Conservation (phyloP, 2,329 filamentous ascomycete species). For the Chlorencoelia australis region DNA sequence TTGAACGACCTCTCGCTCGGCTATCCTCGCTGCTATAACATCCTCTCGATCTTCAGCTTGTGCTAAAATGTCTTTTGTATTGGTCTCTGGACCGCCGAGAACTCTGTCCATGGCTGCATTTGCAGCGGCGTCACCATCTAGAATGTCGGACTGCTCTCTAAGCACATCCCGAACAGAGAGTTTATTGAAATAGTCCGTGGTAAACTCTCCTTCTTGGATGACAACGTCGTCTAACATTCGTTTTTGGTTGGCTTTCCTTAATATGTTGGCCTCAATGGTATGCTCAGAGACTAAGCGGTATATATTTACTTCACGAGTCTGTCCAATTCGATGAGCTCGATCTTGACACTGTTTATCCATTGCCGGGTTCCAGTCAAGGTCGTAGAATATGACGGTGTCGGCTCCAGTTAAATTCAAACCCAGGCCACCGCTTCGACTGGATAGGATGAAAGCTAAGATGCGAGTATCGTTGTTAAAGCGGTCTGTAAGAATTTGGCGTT, state of each 20-base stretch:
- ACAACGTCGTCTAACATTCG: constrained; percentile 96
- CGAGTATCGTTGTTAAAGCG: constrained; percentile 92
- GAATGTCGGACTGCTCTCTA: constrained; percentile 40
- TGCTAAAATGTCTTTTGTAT: constrained; percentile 66
- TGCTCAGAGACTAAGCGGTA: constrained; percentile 89
- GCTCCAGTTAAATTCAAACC: constrained; percentile 96
- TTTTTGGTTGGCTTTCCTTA: constrained; percentile 94
- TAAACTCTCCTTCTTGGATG: constrained; percentile 96
- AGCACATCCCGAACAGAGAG: constrained; percentile 60
- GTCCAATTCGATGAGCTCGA: constrained; percentile 90
- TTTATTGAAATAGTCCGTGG: constrained; percentile 89
- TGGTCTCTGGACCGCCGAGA: constrained; percentile 50
- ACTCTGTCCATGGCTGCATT: constrained; percentile 80
- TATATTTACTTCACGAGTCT: constrained; percentile 95
- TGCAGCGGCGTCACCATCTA: constrained; percentile 60
- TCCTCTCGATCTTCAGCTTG: constrained; percentile 91
- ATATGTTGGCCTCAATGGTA: constrained; percentile 95
- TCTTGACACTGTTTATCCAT: constrained; percentile 99
- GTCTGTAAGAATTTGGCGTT: constrained; percentile 89
- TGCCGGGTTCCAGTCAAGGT: constrained; percentile 97
- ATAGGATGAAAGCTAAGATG: constrained; percentile 91
- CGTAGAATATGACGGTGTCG: constrained; percentile 97
- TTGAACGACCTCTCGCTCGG: constrained; percentile 77
- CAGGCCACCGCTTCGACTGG: constrained; percentile 84
- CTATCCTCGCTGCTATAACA: constrained; percentile 74